A percentile compares a stretch with the other conserved stretches of the same genome.
Evolutionary conservation across 768 basidiomycete species (phyloP).

Genomic region (Agrocybe chaxingu): DNA sequence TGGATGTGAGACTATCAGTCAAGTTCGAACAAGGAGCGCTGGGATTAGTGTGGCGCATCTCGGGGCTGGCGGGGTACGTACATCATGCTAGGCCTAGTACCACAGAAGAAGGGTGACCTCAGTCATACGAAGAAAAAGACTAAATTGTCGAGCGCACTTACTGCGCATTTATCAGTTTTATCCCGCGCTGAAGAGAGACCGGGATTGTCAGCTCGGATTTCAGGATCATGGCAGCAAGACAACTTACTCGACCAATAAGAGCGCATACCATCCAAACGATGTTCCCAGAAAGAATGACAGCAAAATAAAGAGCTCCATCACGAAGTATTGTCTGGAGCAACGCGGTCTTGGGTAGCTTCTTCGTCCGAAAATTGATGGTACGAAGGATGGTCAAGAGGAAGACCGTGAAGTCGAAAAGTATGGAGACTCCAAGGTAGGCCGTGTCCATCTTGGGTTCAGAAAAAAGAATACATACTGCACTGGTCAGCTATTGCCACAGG

Average conservation of each 20-base stretch:
- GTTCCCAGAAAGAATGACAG: slow-evolving; percentile 24
- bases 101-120: not conserved
- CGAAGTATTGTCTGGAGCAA: slow-evolving; percentile 20
- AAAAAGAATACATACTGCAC: slow-evolving; percentile 13
- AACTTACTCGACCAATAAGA: slow-evolving; percentile 19
- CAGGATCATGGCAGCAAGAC: not conserved
- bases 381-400: slow-evolving; percentile 18
- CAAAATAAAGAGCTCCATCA: slow-evolving; percentile 24
- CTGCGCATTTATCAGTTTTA: slow-evolving; percentile 27
- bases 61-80: slow-evolving; percentile 4
- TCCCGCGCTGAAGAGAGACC: slow-evolving; percentile 14
- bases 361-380: slow-evolving; percentile 9
- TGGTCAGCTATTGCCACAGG: not conserved
- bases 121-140: not conserved
- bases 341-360: slow-evolving; percentile 2
- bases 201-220: not conserved
- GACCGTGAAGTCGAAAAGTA: slow-evolving; percentile 24
- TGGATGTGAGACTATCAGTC: slow-evolving; percentile 20
- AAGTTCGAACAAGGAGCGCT: not conserved
- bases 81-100: slow-evolving; percentile 21
- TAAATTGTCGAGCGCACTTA: slow-evolving; percentile 7
- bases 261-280: slow-evolving; percentile 24
- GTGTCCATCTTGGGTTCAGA: slow-evolving; percentile 19
- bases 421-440: slow-evolving; percentile 21
- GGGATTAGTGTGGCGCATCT: not conserved